phyloP scores from a whole-genome alignment of 352 stramenopile genomes.

The Phytophthora crassamura region DNA sequence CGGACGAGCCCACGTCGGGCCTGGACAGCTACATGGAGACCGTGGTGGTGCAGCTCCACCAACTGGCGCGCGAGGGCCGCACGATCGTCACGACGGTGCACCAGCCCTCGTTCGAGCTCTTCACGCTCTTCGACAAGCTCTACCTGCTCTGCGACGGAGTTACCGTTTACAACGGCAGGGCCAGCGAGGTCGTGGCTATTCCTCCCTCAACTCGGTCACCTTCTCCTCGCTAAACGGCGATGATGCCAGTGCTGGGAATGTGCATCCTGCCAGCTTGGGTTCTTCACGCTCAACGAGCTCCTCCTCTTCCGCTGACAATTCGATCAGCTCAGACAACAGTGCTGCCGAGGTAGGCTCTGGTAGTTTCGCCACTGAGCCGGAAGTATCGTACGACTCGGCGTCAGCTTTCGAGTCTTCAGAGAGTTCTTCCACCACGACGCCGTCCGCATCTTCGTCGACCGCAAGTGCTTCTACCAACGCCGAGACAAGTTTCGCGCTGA shows the following conservation, averaged over 20 bases:
- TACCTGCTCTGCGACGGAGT: conserved; percentile 44
- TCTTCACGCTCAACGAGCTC: neutral
- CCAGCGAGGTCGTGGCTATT: conserved; percentile 29
- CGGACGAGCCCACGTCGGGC: conserved; percentile 84
- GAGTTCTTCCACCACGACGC: neutral
- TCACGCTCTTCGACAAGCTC: conserved; percentile 44
- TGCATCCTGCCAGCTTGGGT: conserved; percentile 15
- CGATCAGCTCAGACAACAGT: neutral
- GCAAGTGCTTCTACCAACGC: conserved; percentile 17
- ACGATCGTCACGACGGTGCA: conserved; percentile 91
- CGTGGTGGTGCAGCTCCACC: conserved; percentile 55
- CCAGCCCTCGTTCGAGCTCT: conserved; percentile 63
- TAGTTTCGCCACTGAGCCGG: conserved; percentile 8
- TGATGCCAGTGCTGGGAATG: conserved; percentile 14
- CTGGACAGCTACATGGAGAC: conserved; percentile 69
- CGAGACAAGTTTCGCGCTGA: conserved; percentile 8
- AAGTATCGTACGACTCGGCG: conserved; percentile 9
- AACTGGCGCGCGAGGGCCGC: conserved; percentile 78
- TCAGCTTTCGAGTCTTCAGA: conserved; percentile 11
- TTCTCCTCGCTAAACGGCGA: conserved; percentile 14
- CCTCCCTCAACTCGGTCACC: conserved; percentile 2
- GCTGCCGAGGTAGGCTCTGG: conserved; percentile 11
- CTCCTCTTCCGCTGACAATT: conserved; percentile 3
- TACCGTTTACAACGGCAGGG: conserved; percentile 43
- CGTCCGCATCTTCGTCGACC: conserved; percentile 7